Evolutionary conservation across 176 grass and related monocot genomes (phyloP).

Genomic region (Musa itinerans): DNA sequence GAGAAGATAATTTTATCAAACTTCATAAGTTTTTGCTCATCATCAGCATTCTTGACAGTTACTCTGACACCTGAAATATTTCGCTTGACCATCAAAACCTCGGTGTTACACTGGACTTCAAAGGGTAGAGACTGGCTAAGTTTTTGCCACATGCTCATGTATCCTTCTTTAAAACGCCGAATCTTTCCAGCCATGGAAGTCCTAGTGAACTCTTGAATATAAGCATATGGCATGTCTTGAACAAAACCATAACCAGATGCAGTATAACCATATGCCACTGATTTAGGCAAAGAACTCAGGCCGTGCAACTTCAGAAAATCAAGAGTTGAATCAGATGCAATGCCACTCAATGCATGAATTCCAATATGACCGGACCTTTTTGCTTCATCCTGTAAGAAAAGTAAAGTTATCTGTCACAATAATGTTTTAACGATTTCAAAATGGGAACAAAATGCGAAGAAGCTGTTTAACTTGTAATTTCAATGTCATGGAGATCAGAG

Average conservation of each 20-base stretch:
- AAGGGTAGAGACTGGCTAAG: slow-evolving; percentile 54
- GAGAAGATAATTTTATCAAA: slow-evolving; percentile 69
- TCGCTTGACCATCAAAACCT: slow-evolving; percentile 43
- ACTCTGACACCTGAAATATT: slow-evolving; percentile 24
- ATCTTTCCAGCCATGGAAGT: slow-evolving; percentile 78
- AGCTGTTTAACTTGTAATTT: slow-evolving; percentile 41
- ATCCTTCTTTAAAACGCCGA: slow-evolving; percentile 54
- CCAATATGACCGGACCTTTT: slow-evolving; percentile 37
- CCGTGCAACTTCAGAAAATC: slow-evolving; percentile 49
- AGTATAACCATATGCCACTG: slow-evolving; percentile 66
- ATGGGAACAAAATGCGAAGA: not conserved
- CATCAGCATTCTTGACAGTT: slow-evolving; percentile 30
- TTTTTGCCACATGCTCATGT: slow-evolving; percentile 69
- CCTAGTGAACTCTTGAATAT: slow-evolving; percentile 71
- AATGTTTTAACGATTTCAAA: not conserved
- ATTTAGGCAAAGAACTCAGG: slow-evolving; percentile 61
- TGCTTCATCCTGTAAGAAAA: slow-evolving; percentile 52
- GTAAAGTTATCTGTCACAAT: not conserved
- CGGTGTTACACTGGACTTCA: slow-evolving; percentile 39
- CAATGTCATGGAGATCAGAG: slow-evolving; percentile 56
- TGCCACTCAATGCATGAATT: slow-evolving; percentile 41
- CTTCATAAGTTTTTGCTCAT: slow-evolving; percentile 35
- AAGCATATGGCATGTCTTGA: slow-evolving; percentile 85
- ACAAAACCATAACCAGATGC: slow-evolving; percentile 77
- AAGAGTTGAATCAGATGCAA: slow-evolving; percentile 49